These are phyloP conservation scores for Xylaria sp. DNA, from an alignment of 2,329 filamentous ascomycete genomes.

Conservation along the genomic window DNA sequence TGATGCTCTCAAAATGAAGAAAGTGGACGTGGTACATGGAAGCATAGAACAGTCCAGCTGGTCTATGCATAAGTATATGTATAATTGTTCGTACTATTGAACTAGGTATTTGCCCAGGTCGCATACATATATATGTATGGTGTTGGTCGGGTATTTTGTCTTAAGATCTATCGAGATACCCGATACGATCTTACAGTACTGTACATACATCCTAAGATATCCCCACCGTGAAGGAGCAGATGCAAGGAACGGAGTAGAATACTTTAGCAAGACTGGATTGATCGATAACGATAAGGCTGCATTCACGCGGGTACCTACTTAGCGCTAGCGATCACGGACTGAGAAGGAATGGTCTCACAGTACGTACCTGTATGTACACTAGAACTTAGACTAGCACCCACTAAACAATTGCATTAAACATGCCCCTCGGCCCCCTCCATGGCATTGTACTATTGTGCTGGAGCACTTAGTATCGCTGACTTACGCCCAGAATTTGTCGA, in stretches of 20 bases:
- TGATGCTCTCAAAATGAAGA: neutral
- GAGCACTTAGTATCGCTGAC: slow-evolving; percentile 2
- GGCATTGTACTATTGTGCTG: slow-evolving; percentile 14
- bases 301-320: slow-evolving; percentile 7
- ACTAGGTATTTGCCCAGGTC: neutral
- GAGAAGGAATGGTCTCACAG: neutral
- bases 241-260: slow-evolving; percentile 34
- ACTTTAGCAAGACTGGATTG: slow-evolving; percentile 17
- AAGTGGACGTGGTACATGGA: neutral
- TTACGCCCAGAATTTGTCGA: slow-evolving; percentile 7
- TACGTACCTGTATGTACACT: neutral
- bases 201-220: neutral
- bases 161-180: slow-evolving; percentile 3
- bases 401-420: slow-evolving; percentile 11
- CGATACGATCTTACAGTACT: neutral
- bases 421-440: slow-evolving; percentile 35
- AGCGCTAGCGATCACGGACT: neutral
- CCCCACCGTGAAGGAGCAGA: slow-evolving; percentile 22
- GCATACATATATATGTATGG: neutral
- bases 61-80: neutral
- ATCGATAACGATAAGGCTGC: slow-evolving; percentile 38
- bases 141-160: neutral
- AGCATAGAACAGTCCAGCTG: neutral
- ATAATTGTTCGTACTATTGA: neutral
- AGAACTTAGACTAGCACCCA: neutral